These are phyloP conservation scores for Oryza brachyantha DNA, from an alignment of 176 grass and related monocot genomes.

Conservation along the genomic window DNA sequence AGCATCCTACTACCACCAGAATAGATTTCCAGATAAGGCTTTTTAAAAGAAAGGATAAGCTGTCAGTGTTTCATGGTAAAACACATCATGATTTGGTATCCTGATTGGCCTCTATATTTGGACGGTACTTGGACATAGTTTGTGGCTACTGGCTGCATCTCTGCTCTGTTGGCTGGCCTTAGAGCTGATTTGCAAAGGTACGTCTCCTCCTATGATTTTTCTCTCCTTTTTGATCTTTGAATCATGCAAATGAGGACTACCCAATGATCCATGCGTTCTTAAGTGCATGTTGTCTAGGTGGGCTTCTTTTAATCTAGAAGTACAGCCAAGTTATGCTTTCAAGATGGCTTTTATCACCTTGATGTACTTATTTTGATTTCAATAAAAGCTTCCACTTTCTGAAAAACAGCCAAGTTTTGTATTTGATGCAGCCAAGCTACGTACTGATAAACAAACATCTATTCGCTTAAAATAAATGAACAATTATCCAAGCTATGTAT, in stretches of 20 bases:
- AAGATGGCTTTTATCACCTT: no score
- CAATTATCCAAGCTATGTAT: background rate
- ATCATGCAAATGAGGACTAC: background rate
- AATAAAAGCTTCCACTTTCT: no score
- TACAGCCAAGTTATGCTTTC: no score
- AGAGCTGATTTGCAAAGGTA: conserved; percentile 4
- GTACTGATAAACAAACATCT: no score
- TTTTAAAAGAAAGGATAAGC: background rate
- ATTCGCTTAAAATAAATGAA: no score
- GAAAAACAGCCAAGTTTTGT: no score
- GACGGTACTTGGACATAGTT: background rate
- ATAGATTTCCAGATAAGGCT: background rate
- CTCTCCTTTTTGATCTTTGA: background rate
- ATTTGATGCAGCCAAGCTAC: background rate
- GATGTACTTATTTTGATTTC: no score
- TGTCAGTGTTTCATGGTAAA: no score
- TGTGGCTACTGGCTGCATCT: background rate
- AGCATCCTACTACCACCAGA: background rate
- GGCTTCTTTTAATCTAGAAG: background rate
- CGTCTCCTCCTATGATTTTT: background rate
- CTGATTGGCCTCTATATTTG: background rate
- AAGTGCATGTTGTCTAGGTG: background rate
- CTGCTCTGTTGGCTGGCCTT: background rate
- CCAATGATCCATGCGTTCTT: background rate
- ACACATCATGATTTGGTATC: background rate